These are phyloP conservation scores for Carpinus viminea DNA, from an alignment of 306 rosid genomes.

Conservation along the genomic window DNA sequence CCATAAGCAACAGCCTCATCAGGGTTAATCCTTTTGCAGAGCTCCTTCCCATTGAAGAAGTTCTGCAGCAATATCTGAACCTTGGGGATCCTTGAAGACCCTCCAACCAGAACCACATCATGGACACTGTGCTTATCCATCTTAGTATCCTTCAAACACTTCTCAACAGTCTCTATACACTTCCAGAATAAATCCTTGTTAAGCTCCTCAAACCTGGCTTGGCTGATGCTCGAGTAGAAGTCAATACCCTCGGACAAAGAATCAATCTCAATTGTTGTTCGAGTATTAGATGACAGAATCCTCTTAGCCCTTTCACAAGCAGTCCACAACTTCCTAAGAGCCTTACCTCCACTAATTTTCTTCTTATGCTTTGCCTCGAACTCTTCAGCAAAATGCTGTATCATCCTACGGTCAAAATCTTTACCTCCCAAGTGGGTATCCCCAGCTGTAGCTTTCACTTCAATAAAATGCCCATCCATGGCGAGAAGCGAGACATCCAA, in stretches of 20 bases:
- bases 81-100: conserved; percentile 53
- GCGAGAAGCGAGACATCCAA: conserved; percentile 46
- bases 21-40: conserved; percentile 48
- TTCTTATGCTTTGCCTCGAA: conserved; percentile 40
- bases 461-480: conserved; percentile 32
- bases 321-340: conserved; percentile 36
- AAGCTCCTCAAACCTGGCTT: conserved; percentile 51
- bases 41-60: conserved; percentile 51
- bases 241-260: conserved; percentile 40
- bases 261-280: conserved; percentile 41
- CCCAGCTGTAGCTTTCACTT: conserved; percentile 43
- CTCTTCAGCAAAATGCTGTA: conserved; percentile 39
- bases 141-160: conserved; percentile 55
- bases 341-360: conserved; percentile 33
- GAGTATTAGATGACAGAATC: conserved; percentile 41
- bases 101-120: conserved; percentile 62
- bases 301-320: conserved; percentile 51
- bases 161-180: conserved; percentile 50
- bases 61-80: conserved; percentile 51
- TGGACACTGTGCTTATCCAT: conserved; percentile 50
- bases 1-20: conserved; percentile 62
- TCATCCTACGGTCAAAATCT: conserved; percentile 42
- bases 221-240: conserved; percentile 26
- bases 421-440: conserved; percentile 44
- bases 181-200: conserved; percentile 52